Evolutionary conservation across 768 basidiomycete genomes (phyloP), one percentile per base, ranked within the genome.

Genomic region (Russula brevipes): DNA sequence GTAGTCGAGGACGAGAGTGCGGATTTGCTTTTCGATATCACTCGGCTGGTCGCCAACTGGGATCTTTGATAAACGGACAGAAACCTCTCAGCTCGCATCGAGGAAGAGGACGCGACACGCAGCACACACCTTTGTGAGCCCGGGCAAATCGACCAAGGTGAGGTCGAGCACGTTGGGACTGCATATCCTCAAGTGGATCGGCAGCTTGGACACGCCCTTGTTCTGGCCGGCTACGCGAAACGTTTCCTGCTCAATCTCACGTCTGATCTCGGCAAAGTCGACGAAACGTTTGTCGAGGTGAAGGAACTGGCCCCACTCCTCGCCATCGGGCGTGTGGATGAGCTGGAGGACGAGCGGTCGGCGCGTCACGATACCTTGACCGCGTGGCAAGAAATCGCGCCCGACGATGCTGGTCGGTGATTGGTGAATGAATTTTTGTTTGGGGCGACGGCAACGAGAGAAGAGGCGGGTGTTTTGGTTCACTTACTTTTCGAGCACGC

Each of bases 171-270:
- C 97, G 69, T 94, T 85, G 30, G 96, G 94, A 64, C 94, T 97
- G 74, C 89, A 95, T 78, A 99, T 97, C 73, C 93, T 84, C 52
- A 99, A 81, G 62, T 94, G 92, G 70, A 98, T 98, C 2, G 96
- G 95, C 52, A 97, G 75, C 73, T 95, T 94, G 77, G 93, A 95
- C 63, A 99, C 89, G 50, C 97, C 97, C 76, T 98, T 99, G 76
- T 98, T 98, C 79, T 98, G 95, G 0, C 97, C 97, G 0, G 97
- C 97, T 17, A 99, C 95, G 49, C 97, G 80, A 74, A 88, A 94
- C 2, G 97, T 99, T 79, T 99, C 97, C 72, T 91, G 88, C 75
- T 99, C 97, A 63, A 99, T 99, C 78, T 99, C 97, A 68, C 88
- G 89, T 45, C 96, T 82, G 67, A 98, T 89, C 70, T 98, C 96